phyloP scores from a whole-genome alignment of 768 basidiomycete species.

The Russula sp. region DNA sequence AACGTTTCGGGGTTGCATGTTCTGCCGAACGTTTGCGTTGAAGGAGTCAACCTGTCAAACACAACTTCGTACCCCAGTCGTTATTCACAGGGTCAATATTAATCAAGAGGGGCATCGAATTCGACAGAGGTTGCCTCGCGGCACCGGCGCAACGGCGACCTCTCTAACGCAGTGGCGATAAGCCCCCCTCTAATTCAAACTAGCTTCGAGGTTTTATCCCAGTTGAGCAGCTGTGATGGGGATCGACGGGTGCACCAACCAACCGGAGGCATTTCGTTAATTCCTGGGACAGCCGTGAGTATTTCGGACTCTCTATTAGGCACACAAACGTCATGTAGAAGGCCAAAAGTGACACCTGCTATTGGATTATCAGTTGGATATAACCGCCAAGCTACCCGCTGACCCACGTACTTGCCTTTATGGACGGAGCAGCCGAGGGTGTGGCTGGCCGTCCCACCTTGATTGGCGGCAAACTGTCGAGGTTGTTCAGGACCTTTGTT shows the following conservation, averaged over 20 bases:
- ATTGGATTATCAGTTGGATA: background rate
- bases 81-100: background rate
- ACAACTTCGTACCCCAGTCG: background rate
- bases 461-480: background rate
- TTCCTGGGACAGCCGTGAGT: background rate
- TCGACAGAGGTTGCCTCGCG: background rate
- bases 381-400: background rate
- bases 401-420: background rate
- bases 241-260: background rate
- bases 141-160: background rate
- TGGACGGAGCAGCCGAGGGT: background rate
- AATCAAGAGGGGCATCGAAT: background rate
- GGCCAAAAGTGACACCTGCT: background rate
- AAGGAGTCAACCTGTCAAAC: slow-evolving; percentile 1
- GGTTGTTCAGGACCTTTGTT: background rate
- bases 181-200: background rate
- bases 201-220: background rate
- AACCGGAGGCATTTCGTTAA: background rate
- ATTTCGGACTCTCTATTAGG: background rate
- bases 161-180: background rate
- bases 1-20: slow-evolving; percentile 8
- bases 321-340: background rate
- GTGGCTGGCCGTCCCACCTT: background rate
- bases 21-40: background rate
- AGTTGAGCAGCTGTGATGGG: background rate